phyloP scores from a whole-genome alignment of 179 eudicot genomes.

The Heliamphora pulchella region DNA sequence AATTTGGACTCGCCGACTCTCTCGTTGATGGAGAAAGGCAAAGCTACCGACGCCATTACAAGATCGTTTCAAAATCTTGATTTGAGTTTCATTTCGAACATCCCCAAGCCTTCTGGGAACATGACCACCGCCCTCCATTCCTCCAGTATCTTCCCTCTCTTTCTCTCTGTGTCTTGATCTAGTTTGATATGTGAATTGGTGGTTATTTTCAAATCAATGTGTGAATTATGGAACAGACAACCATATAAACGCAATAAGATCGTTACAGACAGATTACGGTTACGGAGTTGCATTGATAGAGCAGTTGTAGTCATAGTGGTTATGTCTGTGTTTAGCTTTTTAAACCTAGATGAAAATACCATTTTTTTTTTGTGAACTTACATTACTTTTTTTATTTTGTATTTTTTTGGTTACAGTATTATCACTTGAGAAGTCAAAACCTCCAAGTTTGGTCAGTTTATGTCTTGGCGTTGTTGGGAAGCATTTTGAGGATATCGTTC shows the following conservation, averaged over 20 bases:
- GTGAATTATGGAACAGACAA: not conserved
- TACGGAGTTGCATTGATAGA: not conserved
- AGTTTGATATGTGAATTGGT: not conserved
- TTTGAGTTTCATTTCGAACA: slow-evolving; percentile 23
- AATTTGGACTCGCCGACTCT: not conserved
- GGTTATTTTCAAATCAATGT: not conserved
- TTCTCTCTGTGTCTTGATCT: not conserved
- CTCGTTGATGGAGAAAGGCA: slow-evolving; percentile 35
- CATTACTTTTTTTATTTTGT: not conserved
- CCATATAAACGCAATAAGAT: not conserved
- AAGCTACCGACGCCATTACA: slow-evolving; percentile 21
- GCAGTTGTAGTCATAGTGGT: not conserved
- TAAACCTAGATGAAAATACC: no score
- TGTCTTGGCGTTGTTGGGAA: slow-evolving; percentile 66
- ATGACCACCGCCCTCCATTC: slow-evolving; percentile 17
- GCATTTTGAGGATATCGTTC: slow-evolving; percentile 71
- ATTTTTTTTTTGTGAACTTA: not conserved
- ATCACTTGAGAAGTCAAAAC: slow-evolving; percentile 32
- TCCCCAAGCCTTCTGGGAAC: slow-evolving; percentile 13
- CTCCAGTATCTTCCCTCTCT: slow-evolving; percentile 19
- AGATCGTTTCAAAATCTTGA: slow-evolving; percentile 38
- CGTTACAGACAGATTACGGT: not conserved
- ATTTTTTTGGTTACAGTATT: slow-evolving; percentile 23
- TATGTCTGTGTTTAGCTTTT: no score
- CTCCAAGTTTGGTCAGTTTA: slow-evolving; percentile 59